These are phyloP conservation scores for Trichoderma reesei DNA, from an alignment of 495 filamentous ascomycete species.

Conservation along the genomic window DNA sequence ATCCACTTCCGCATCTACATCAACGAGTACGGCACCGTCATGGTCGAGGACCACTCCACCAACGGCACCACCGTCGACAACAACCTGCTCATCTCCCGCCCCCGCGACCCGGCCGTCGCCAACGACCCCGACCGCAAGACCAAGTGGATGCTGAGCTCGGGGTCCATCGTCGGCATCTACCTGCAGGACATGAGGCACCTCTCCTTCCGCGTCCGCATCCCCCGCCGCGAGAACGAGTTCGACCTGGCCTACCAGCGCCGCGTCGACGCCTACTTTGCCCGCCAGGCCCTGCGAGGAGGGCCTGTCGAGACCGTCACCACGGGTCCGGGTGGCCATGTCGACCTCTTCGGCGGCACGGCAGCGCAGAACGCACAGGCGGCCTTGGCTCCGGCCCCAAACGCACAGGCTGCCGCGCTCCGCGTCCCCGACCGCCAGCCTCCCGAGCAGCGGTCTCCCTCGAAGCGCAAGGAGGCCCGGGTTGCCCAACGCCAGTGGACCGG, in stretches of 20 bases:
- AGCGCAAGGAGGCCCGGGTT: background rate
- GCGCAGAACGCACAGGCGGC: background rate
- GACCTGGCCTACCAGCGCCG: slow-evolving; percentile 50
- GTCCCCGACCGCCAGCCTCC: background rate
- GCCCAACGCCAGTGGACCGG: slow-evolving; percentile 61
- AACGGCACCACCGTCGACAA: slow-evolving; percentile 86
- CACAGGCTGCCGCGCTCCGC: background rate
- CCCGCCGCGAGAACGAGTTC: slow-evolving; percentile 50
- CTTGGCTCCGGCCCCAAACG: background rate
- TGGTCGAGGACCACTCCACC: slow-evolving; percentile 86
- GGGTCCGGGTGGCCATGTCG: slow-evolving; percentile 37
- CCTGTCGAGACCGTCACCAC: slow-evolving; percentile 33
- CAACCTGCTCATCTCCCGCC: slow-evolving; percentile 40
- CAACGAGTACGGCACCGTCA: slow-evolving; percentile 66
- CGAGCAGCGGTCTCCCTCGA: background rate
- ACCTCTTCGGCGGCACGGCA: slow-evolving; percentile 8
- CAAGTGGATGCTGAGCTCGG: slow-evolving; percentile 41
- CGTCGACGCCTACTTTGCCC: slow-evolving; percentile 41
- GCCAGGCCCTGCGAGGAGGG: slow-evolving; percentile 18
- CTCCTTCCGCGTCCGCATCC: slow-evolving; percentile 79
- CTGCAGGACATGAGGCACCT: slow-evolving; percentile 45
- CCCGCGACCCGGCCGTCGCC: slow-evolving; percentile 24
- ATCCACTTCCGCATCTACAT: slow-evolving; percentile 85
- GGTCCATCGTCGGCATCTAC: slow-evolving; percentile 62
- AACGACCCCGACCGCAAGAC: slow-evolving; percentile 36